These are phyloP conservation scores for Panicum miliaceum DNA, from an alignment of 176 grass and related monocot species.

Conservation along the genomic window DNA sequence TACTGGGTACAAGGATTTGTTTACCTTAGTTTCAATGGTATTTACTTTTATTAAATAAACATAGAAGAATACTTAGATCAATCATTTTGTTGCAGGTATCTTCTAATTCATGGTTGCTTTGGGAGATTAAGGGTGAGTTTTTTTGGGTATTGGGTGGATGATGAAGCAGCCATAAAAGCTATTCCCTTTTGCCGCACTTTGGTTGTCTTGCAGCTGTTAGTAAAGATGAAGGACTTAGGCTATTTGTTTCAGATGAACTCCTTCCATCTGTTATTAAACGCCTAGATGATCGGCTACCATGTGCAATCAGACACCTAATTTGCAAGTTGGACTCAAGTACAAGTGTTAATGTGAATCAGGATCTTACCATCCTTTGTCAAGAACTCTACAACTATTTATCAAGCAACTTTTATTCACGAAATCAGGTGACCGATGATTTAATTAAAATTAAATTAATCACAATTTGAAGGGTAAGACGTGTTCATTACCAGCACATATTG, in stretches of 20 bases:
- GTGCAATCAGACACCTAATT: conserved; percentile 48
- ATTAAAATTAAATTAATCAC: background rate
- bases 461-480: background rate
- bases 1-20: conserved; percentile 46
- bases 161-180: conserved; percentile 53
- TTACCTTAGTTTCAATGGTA: background rate
- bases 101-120: conserved; percentile 52
- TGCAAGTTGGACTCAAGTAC: conserved; percentile 45
- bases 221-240: conserved; percentile 50
- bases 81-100: conserved; percentile 52
- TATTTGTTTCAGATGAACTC: conserved; percentile 66
- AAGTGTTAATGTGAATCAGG: conserved; percentile 25
- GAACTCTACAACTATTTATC: conserved; percentile 49
- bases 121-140: conserved; percentile 53
- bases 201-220: conserved; percentile 51
- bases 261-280: conserved; percentile 45
- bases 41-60: background rate
- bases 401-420: background rate
- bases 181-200: conserved; percentile 60
- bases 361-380: conserved; percentile 63
- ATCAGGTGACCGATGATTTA: background rate
- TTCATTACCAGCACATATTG: background rate
- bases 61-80: background rate
- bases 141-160: conserved; percentile 67
- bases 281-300: conserved; percentile 16